Conservation (phyloP, 345 rosid genomes). For the Eucalyptus polyanthemos region DNA sequence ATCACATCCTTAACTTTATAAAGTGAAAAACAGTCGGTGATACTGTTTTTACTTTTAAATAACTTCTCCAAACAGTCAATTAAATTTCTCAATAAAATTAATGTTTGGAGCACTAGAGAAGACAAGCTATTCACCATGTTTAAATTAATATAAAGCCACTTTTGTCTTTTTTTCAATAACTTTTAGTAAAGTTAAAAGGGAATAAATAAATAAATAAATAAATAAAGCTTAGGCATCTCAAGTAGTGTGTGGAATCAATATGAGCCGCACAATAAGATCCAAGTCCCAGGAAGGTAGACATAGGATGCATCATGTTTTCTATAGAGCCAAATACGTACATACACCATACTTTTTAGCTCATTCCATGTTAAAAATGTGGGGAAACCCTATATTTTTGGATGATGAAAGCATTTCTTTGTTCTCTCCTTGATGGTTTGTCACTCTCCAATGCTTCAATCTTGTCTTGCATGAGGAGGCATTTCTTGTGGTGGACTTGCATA, state of each 20-base stretch:
- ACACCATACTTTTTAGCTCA: background rate
- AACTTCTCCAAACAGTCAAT: background rate
- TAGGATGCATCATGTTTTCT: background rate
- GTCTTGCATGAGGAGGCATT: background rate
- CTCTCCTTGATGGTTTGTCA: background rate
- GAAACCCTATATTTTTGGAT: background rate
- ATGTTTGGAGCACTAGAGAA: background rate
- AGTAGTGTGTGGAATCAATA: background rate
- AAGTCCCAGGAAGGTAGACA: background rate
- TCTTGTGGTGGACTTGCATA: background rate
- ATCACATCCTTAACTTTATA: background rate
- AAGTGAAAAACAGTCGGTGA: background rate
- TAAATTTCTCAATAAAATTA: background rate
- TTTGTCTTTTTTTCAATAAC: background rate
- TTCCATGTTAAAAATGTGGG: background rate
- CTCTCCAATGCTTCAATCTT: background rate
- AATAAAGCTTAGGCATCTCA: background rate
- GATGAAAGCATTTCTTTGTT: background rate
- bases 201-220: background rate
- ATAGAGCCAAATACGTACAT: background rate
- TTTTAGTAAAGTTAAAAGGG: background rate
- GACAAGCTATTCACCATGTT: background rate
- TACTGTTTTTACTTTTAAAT: background rate
- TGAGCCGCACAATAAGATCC: background rate
- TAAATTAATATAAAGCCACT: background rate